Conservation (phyloP, 352 stramenopile genomes). For the Pythium phragmitis region DNA sequence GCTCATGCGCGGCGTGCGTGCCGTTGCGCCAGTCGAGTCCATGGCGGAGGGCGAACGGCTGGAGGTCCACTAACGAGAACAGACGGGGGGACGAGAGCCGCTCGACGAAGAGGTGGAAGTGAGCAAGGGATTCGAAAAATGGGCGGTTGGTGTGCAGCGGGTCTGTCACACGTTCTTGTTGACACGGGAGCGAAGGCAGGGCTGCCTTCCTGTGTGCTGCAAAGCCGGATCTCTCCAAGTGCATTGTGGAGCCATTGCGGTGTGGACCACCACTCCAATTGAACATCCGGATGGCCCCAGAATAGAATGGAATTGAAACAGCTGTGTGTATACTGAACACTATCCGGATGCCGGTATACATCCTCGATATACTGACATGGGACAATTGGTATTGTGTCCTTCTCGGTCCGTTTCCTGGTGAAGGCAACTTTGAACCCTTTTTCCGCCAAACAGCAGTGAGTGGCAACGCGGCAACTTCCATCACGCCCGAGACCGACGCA, state of each 20-base stretch:
- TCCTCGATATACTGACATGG: background rate
- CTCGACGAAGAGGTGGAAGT: slow-evolving; percentile 11
- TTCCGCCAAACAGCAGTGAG: background rate
- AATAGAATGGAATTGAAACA: slow-evolving; percentile 19
- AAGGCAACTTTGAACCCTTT: slow-evolving; percentile 28
- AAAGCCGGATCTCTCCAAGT: no score
- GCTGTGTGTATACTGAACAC: slow-evolving; percentile 3
- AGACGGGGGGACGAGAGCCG: background rate
- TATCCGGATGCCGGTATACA: slow-evolving; percentile 19
- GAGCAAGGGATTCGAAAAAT: background rate
- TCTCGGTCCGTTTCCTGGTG: slow-evolving; percentile 8
- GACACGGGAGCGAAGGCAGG: background rate
- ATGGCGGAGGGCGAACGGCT: slow-evolving; percentile 27
- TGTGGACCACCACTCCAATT: slow-evolving; percentile 23
- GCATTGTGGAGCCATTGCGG: slow-evolving; percentile 24
- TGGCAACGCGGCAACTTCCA: background rate
- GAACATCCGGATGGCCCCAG: slow-evolving; percentile 15
- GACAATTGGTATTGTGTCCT: slow-evolving; percentile 9
- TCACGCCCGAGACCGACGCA: background rate
- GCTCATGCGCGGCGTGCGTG: slow-evolving; percentile 55
- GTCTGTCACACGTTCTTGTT: slow-evolving; percentile 24
- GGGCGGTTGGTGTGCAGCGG: background rate
- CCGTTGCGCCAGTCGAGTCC: slow-evolving; percentile 81
- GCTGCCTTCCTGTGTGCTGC: no score
- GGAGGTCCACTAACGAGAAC: background rate